A percentile compares a stretch with the other conserved stretches of the same genome.
phyloP scores from a whole-genome alignment of 768 basidiomycete species.

The Boletus insuetus region DNA sequence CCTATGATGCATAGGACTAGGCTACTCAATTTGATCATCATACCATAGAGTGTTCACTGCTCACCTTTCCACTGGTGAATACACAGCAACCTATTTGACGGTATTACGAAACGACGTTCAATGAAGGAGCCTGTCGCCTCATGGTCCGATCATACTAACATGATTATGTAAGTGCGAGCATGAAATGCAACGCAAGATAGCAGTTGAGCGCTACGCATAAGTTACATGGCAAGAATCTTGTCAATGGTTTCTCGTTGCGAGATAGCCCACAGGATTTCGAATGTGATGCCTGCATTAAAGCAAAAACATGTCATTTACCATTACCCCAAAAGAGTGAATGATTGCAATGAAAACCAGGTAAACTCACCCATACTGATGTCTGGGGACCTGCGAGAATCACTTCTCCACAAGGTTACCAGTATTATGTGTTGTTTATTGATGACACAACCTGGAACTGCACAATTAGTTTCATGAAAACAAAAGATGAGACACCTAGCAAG shows the following conservation, averaged over 20 bases:
- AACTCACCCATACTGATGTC: slow-evolving; percentile 3
- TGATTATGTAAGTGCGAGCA: too few relatives aligned
- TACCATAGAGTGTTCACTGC: too few relatives aligned
- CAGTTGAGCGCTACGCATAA: too few relatives aligned
- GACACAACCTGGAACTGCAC: background rate
- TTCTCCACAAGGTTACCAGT: background rate
- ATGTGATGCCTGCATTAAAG: slow-evolving; percentile 1
- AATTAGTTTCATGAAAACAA: background rate
- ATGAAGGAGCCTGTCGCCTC: too few relatives aligned
- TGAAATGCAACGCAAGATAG: too few relatives aligned
- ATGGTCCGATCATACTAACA: too few relatives aligned
- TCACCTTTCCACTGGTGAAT: too few relatives aligned
- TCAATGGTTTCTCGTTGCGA: background rate
- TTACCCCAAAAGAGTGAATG: too few relatives aligned
- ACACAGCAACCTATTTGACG: too few relatives aligned
- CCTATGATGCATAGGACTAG: too few relatives aligned
- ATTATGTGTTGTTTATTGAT: background rate
- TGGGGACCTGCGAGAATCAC: slow-evolving; percentile 4
- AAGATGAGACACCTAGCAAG: background rate
- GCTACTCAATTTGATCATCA: too few relatives aligned
- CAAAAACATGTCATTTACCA: background rate
- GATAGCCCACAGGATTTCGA: background rate
- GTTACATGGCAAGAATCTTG: background rate
- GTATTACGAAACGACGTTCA: too few relatives aligned
- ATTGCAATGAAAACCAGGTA: background rate